Percentiles rank a stretch among this genome's conserved stretches.
phyloP scores from a whole-genome alignment of 495 filamentous ascomycete species.

The Xeromyces bisporus region DNA sequence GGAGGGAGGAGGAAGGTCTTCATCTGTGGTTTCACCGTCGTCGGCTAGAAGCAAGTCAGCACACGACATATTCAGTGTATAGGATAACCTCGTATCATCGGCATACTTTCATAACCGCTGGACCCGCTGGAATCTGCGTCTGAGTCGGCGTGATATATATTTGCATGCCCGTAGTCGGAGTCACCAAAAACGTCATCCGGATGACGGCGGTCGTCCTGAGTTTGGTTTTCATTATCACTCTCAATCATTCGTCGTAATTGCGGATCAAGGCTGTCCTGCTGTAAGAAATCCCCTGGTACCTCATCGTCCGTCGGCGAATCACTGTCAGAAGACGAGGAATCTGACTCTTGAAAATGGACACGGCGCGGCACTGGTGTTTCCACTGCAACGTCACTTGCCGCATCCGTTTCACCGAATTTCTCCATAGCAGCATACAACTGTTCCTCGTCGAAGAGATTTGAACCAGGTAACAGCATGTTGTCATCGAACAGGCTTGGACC shows the following conservation, averaged over 20 bases:
- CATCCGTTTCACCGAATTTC: conserved; percentile 26
- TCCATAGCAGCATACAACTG: conserved; percentile 31
- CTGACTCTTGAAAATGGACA: conserved; percentile 35
- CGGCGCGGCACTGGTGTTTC: conserved; percentile 28
- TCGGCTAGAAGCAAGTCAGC: conserved; percentile 53
- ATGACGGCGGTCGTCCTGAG: conserved; percentile 24
- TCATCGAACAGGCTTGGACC: conserved; percentile 36
- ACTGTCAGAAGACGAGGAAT: conserved; percentile 33
- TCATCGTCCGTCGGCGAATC: conserved; percentile 38
- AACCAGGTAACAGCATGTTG: conserved; percentile 28
- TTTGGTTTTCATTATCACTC: conserved; percentile 32
- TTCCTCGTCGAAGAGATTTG: conserved; percentile 36
- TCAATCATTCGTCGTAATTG: conserved; percentile 54
- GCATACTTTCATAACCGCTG: conserved; percentile 66
- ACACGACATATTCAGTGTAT: no score
- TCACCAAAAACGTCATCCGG: conserved; percentile 30
- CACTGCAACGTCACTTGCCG: conserved; percentile 25
- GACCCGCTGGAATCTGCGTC: conserved; percentile 39
- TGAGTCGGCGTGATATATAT: conserved; percentile 35
- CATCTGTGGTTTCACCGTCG: conserved; percentile 69
- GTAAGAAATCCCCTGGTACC: conserved; percentile 55
- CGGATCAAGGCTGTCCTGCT: conserved; percentile 52
- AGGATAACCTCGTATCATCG: conserved; percentile 6
- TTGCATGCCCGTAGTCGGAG: conserved; percentile 27
- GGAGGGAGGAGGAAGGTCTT: conserved; percentile 47